These are phyloP conservation scores for Cyathus striatus DNA, from an alignment of 768 basidiomycete species.

Conservation along the genomic window DNA sequence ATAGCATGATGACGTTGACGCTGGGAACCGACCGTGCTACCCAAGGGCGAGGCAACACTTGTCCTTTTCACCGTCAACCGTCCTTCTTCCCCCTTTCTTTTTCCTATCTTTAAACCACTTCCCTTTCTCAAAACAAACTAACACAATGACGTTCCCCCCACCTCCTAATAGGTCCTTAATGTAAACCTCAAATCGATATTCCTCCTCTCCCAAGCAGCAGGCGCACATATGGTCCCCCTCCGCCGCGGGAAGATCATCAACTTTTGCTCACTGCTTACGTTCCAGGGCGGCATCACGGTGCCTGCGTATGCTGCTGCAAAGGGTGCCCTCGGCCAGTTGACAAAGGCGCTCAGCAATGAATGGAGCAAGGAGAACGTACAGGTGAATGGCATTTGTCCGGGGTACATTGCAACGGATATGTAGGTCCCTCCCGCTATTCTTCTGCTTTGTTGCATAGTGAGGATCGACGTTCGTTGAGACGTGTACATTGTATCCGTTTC, in stretches of 20 bases:
- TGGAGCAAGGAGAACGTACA: slow-evolving; percentile 88
- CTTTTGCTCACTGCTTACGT: slow-evolving; percentile 57
- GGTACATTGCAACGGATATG: slow-evolving; percentile 90
- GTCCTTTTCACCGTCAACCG: slow-evolving; percentile 1
- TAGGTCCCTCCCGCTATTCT: slow-evolving; percentile 32
- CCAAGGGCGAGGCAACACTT: too few relatives aligned
- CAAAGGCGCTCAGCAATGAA: slow-evolving; percentile 89
- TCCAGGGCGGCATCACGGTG: slow-evolving; percentile 66
- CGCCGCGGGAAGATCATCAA: slow-evolving; percentile 69
- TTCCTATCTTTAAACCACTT: not conserved
- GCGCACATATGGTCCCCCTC: slow-evolving; percentile 80
- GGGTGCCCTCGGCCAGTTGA: slow-evolving; percentile 79
- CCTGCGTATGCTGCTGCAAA: slow-evolving; percentile 93
- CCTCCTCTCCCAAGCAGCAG: slow-evolving; percentile 83
- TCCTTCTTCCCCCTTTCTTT: slow-evolving; percentile 1
- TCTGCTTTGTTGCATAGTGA: too few relatives aligned
- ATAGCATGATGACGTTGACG: too few relatives aligned
- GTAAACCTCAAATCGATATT: slow-evolving; percentile 87
- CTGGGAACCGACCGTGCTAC: too few relatives aligned
- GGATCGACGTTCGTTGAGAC: too few relatives aligned
- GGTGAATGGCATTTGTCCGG: slow-evolving; percentile 85
- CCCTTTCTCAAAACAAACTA: not conserved
- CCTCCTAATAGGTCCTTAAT: slow-evolving; percentile 58
- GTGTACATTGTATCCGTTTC: too few relatives aligned
- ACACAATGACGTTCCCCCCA: slow-evolving; percentile 3